Conservation (phyloP, 345 rosid genomes). For the Melaleuca quinquenervia region DNA sequence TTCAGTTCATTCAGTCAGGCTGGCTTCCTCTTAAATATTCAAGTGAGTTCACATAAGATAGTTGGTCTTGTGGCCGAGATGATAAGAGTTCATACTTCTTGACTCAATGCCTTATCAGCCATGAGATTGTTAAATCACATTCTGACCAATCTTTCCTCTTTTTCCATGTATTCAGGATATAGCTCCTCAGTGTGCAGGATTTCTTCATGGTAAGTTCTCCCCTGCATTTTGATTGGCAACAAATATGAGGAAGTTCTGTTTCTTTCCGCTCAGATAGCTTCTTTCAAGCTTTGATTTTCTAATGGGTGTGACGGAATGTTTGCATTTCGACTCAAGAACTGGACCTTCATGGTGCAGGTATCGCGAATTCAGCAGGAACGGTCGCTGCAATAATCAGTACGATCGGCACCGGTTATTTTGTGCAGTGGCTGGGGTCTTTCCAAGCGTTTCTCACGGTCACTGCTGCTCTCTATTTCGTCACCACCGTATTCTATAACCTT, state of each 20-base stretch:
- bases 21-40: conserved; percentile 92
- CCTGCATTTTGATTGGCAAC: not conserved
- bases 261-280: not conserved
- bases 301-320: not conserved
- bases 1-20: conserved; percentile 98
- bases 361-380: conserved; percentile 84
- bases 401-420: conserved; percentile 87
- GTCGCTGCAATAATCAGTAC: conserved; percentile 92
- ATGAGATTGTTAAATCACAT: not conserved
- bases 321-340: not conserved
- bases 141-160: not conserved
- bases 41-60: conserved; percentile 32
- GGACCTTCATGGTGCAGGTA: conserved; percentile 27
- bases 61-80: not conserved
- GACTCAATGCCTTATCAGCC: not conserved
- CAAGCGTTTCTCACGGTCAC: conserved; percentile 79
- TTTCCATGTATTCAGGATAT: conserved; percentile 51
- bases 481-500: conserved; percentile 63
- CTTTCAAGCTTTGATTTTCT: not conserved
- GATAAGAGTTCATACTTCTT: not conserved
- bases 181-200: conserved; percentile 89
- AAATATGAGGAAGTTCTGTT: not conserved
- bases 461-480: conserved; percentile 61
- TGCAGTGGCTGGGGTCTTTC: conserved; percentile 82
- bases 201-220: conserved; percentile 53